Evolutionary conservation across 257 asterid species (phyloP), one percentile per base, ranked within the genome.

Genomic region (Capsicum rhomboideum): DNA sequence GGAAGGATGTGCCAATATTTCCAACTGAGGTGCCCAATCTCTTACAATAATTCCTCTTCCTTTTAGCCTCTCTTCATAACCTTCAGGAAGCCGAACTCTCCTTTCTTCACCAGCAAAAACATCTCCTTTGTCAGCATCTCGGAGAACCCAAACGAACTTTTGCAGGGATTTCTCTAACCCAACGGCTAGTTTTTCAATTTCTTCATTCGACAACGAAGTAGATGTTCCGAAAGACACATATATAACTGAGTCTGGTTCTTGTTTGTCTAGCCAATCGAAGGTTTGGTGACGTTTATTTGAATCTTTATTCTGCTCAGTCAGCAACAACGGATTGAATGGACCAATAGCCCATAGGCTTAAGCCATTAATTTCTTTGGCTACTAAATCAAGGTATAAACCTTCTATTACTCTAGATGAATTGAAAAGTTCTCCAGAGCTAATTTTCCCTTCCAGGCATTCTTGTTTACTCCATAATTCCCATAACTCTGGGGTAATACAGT

Each of bases 231-330:
- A 87, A 1, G 90, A 83, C 37, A 85, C 66, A 55, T 82, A 80
- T 29, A 87, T 85, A 4, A 87, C 86, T 0, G 90, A 87, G 6
- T 83, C 64, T 6, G 83, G 75, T 37, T 61, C 49, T 21, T 87
- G 87, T 11, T 82, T 85, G 34, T 87, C 90, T 28, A 87, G 85
- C 90, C 90, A 87, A 29, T 82, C 83, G 34, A 87, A 61, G n/a
- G 80, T 58, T 8, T 56, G 2, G 10, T 85, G 85, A 13, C 52
- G 16, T 46, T 28, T 83, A 21, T 58, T 63, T 53, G 81, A 53
- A 69, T 23, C 53, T n/a, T 34, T 49, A n/a, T 20, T 21, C 16
- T 82, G 79, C 10, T 67, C 54, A 29, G 55, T 34, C 37, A 34
- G 1, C 21, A 64, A 49, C 31, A 54, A 63, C 0, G 88, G 90